These are phyloP conservation scores for Citrus glauca DNA, from an alignment of 345 rosid species.

Conservation along the genomic window DNA sequence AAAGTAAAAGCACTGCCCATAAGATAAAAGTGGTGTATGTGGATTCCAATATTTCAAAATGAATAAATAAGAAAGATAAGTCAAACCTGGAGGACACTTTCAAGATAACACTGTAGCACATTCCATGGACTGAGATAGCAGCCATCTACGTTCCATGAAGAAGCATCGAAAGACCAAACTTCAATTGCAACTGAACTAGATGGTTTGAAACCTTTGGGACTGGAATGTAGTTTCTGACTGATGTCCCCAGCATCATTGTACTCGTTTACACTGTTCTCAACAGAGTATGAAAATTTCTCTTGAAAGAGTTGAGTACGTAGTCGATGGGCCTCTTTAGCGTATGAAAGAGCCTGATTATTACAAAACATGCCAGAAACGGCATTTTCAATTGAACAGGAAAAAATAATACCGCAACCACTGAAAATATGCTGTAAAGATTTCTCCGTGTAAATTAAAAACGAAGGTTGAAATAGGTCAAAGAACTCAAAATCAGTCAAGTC, in stretches of 20 bases:
- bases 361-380: slow-evolving; percentile 4
- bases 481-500: neutral
- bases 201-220: slow-evolving; percentile 43
- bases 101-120: slow-evolving; percentile 78
- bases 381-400: neutral
- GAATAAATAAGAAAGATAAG: slow-evolving; percentile 15
- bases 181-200: slow-evolving; percentile 44
- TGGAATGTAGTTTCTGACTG: slow-evolving; percentile 33
- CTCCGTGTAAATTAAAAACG: neutral
- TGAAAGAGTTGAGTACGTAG: slow-evolving; percentile 71
- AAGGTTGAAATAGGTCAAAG: neutral
- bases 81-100: slow-evolving; percentile 87
- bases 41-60: neutral
- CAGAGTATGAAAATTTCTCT: slow-evolving; percentile 58
- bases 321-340: slow-evolving; percentile 73
- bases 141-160: slow-evolving; percentile 39
- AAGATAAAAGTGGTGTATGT: neutral
- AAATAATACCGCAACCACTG: neutral
- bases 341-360: slow-evolving; percentile 62
- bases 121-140: slow-evolving; percentile 85
- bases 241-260: slow-evolving; percentile 36
- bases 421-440: neutral
- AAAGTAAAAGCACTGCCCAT: slow-evolving; percentile 5
- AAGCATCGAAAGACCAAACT: slow-evolving; percentile 47
- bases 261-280: slow-evolving; percentile 49